Percentiles rank a stretch among this genome's conserved stretches.
Conservation (phyloP, 495 filamentous ascomycete species). For the Physcia stellaris region DNA sequence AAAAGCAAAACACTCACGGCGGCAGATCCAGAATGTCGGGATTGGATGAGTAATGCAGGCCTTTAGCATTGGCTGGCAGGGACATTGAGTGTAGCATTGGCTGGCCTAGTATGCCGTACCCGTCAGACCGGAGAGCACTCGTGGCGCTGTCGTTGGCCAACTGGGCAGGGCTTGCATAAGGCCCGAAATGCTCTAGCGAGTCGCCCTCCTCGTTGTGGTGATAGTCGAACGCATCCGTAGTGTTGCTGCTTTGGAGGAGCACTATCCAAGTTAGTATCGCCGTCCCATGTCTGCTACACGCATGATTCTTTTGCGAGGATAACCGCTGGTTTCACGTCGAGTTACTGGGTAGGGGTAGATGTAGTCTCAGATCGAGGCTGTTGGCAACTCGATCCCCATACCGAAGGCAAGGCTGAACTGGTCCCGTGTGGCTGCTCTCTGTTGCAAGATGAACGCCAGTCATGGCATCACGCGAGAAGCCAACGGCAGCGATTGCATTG, state of each 20-base stretch:
- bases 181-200: constrained; percentile 6
- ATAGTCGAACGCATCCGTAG: constrained; percentile 5
- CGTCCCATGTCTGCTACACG: no score
- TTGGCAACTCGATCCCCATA: no score
- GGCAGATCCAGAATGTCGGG: constrained; percentile 31
- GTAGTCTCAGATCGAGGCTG: no score
- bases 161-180: constrained; percentile 3
- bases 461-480: no score
- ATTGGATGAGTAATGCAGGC: constrained; percentile 32
- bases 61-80: constrained; percentile 32
- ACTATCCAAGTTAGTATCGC: no score
- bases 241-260: constrained; percentile 2
- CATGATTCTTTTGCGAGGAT: no score
- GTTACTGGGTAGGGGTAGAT: no score
- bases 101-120: constrained; percentile 23
- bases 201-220: constrained; percentile 6
- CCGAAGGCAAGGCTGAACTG: no score
- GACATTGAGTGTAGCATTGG: constrained; percentile 23
- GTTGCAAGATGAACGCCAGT: no score
- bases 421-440: no score
- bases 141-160: constrained; percentile 2
- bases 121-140: constrained; percentile 6
- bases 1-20: constrained; percentile 34
- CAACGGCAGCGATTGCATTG: no score
- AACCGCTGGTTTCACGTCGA: no score